Evolutionary conservation across 1,284 basidiomycete species (phyloP).

Genomic region (Phaffia rhodozyma): DNA sequence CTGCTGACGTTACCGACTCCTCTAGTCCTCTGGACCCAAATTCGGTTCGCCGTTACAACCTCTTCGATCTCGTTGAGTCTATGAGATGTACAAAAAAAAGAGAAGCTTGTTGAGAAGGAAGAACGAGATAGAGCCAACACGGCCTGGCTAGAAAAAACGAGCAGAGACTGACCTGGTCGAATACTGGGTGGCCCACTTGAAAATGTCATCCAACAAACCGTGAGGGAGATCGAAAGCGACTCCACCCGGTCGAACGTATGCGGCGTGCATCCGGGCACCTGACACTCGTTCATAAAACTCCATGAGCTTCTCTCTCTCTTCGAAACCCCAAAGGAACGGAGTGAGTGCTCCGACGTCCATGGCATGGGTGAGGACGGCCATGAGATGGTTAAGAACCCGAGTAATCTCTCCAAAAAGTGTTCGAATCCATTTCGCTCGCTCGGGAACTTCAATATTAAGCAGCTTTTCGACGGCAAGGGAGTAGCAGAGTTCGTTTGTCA

Average conservation of each 20-base stretch:
- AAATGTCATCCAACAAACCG: constrained; percentile 91
- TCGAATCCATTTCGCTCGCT: constrained; percentile 96
- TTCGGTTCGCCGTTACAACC: constrained; percentile 92
- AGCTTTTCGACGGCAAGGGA: constrained; percentile 96
- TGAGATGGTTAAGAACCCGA: constrained; percentile 89
- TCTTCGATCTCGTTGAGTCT: constrained; percentile 95
- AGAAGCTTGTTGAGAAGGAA: neutral
- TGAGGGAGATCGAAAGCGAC: constrained; percentile 97
- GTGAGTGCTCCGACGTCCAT: constrained; percentile 98
- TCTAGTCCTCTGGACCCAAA: constrained; percentile 92
- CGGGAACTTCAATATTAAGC: constrained; percentile 97
- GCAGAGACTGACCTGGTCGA: constrained; percentile 28
- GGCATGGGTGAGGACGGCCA: constrained; percentile 91
- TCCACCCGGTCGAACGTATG: constrained; percentile 96
- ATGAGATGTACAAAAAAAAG: constrained; percentile 34
- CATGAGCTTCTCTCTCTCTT: constrained; percentile 99
- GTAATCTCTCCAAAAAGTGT: constrained; percentile 97
- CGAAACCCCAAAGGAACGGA: constrained; percentile 99
- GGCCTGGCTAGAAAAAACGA: neutral
- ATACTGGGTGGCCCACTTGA: constrained; percentile 96
- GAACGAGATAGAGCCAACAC: neutral
- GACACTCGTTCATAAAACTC: constrained; percentile 99
- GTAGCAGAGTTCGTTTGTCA: constrained; percentile 96
- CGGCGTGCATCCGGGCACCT: constrained; percentile 90
- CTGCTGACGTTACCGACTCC: constrained; percentile 86